Base-by-base conservation (phyloP, 371 early-diverging fungal genomes). In the Mortierella sp. region DNA sequence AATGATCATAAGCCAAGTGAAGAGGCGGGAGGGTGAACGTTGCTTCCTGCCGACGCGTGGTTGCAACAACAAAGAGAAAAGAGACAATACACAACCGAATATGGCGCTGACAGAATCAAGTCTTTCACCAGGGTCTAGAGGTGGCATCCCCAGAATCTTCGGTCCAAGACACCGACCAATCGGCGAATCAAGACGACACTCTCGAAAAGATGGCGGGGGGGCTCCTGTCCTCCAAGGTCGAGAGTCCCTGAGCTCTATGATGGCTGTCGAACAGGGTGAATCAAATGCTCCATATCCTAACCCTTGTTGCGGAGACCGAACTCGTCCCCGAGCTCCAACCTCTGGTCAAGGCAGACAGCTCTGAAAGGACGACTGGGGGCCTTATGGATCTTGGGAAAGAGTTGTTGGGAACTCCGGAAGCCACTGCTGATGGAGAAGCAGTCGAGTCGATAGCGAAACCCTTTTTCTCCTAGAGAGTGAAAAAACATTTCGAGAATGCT, bases 101-200 rank as follows among this genome's bases (percentile, higher is more conserved):
- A n/a, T n/a, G n/a, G n/a, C n/a, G n/a, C 95, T 98, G 86, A 99
- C 99, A 67, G 99, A 88, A 73, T 99, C 99, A 63, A 93, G 89
- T 92, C 97, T 96, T 94, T 97, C 97, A 99, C 99, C 89, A 96
- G 97, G 81, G 99, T 97, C 89, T 99, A 99, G 75, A 99, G 95
- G 81, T 99, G 95, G 81, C 99, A 94, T 87, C 99, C 99, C 89
- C 99, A 90, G 89, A 99, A 84, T 98, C 95, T 86, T 97, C 97
- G 82, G 84, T 96, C 96, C 81, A 99, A 91, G 84, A 99, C 96
- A 87, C 99, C 99, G 81, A 98, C 96, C 80, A 99, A 91, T 82
- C 98, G 96, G 82, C 99, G 93, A 83, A 99, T 97, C 70, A 99
- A 91, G 68, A 98, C 99, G 83, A 99, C 97, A 87, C 99, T 99